Conservation (phyloP, 2,329 filamentous ascomycete genomes). For the Phoma sp. region DNA sequence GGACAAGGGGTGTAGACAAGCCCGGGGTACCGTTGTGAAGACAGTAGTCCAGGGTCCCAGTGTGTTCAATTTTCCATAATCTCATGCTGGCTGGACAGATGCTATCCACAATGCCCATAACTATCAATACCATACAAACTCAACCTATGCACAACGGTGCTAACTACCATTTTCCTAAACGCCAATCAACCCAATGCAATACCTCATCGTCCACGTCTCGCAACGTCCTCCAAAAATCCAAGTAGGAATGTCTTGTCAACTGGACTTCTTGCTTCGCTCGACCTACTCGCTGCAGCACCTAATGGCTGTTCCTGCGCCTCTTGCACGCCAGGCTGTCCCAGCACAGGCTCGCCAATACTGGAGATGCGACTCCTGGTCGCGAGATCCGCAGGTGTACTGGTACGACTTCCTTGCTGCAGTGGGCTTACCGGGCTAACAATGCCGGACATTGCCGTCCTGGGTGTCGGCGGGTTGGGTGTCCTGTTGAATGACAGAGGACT, state of each 20-base stretch:
- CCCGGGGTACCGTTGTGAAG: too few relatives aligned
- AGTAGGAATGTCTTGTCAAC: constrained; percentile 79
- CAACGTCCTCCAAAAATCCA: constrained; percentile 71
- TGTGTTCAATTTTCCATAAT: too few relatives aligned
- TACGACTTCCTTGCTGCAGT: constrained; percentile 35
- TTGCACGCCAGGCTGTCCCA: background rate
- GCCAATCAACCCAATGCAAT: background rate
- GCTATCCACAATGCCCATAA: too few relatives aligned
- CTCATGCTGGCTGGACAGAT: too few relatives aligned
- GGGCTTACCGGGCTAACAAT: constrained; percentile 50
- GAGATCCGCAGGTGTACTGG: constrained; percentile 37
- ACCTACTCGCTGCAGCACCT: background rate
- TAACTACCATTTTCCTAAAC: background rate
- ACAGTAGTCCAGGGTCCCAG: too few relatives aligned
- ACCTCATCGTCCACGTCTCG: constrained; percentile 36
- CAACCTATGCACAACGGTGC: background rate
- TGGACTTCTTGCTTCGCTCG: constrained; percentile 51
- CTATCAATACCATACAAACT: background rate
- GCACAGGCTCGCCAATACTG: constrained; percentile 39
- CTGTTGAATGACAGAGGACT: constrained; percentile 28
- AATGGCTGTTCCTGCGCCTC: background rate
- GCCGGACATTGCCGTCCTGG: constrained; percentile 43
- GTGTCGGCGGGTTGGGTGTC: constrained; percentile 37
- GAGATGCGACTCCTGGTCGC: constrained; percentile 44
- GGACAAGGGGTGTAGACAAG: too few relatives aligned